Base-by-base conservation (phyloP, 768 basidiomycete species). In the Serendipita sp. region DNA sequence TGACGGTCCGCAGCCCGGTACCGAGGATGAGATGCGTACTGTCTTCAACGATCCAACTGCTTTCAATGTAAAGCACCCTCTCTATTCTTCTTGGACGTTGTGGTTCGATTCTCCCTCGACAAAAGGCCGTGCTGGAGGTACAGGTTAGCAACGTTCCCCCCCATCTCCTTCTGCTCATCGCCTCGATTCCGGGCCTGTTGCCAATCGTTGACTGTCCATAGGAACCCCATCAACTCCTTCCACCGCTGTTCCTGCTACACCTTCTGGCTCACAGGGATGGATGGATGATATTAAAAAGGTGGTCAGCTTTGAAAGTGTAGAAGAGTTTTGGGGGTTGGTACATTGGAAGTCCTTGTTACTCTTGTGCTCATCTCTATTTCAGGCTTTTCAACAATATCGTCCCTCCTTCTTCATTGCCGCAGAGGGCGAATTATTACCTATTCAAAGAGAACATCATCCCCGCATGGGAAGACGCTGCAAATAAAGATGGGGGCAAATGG, bases 401-500 rank as follows among this genome's bases (percentile, higher is more conserved):
- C 54, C 90, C 92, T 30, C 96, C 96, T 15, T 95, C 92, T 18
- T 83, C 85, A 71, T 78, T 98, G 68, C 91, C 92, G 44, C 85
- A 85, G 75, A 97, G 96, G 78, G 91, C 93, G n/a, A 98, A 98
- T 73, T 99, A 99, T 75, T 99, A 98, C 78, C 79, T 99, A 68
- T 98, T 99, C 85, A 97, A 96, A 91, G 92, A 92, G 70, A 89
- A 87, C 32, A 96, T 97, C 68, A 95, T 95, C 68, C 93, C 93
- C 4, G 94, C 94, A 63, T 96, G 93, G 93, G 94, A 96, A 72
- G 94, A 96, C 70, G 86, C 91, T 54, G 92, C 92, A 18, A 99
- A 99, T 77, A 93, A 93, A 74, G 80, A 88, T 68, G 96, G 96
- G 63, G 96, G 96, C 58, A 99, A 99, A 78, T 99, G 96, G 96